These are phyloP conservation scores for Cornus florida DNA, from an alignment of 148 eudicot species.

Conservation along the genomic window DNA sequence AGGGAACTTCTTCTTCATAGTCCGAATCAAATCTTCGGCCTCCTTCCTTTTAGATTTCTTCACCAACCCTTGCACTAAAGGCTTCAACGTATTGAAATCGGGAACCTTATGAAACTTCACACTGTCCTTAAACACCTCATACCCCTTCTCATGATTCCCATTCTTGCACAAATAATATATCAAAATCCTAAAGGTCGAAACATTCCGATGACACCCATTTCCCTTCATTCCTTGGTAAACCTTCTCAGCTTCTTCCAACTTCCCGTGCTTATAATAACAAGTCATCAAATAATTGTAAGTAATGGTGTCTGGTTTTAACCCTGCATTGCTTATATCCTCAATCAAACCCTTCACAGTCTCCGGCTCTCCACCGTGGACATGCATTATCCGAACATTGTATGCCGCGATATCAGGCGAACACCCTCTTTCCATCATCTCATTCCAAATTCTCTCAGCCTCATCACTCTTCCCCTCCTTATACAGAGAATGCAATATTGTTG, in stretches of 20 bases:
- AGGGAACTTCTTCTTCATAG: constrained; percentile 77
- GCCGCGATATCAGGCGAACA: constrained; percentile 55
- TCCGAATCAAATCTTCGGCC: constrained; percentile 62
- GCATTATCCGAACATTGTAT: constrained; percentile 64
- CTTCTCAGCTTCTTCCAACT: constrained; percentile 70
- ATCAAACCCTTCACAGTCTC: constrained; percentile 61
- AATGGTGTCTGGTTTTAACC: constrained; percentile 65
- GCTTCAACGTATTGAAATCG: constrained; percentile 69
- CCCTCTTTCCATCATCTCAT: constrained; percentile 65
- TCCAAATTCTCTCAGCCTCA: constrained; percentile 65
- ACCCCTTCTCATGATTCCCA: constrained; percentile 52
- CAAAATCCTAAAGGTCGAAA: constrained; percentile 74
- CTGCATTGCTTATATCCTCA: constrained; percentile 54
- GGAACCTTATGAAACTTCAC: constrained; percentile 65
- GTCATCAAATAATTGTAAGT: constrained; percentile 71
- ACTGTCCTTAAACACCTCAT: constrained; percentile 75
- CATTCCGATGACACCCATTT: constrained; percentile 59
- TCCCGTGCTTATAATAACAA: constrained; percentile 59
- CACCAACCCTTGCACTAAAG: constrained; percentile 65
- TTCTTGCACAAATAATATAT: constrained; percentile 54
- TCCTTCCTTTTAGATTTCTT: constrained; percentile 45
- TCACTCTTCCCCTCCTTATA: constrained; percentile 49
- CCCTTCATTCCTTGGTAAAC: constrained; percentile 49
- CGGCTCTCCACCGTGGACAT: constrained; percentile 43
- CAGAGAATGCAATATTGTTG: constrained; percentile 52